Base-by-base conservation (phyloP, 2,329 filamentous ascomycete genomes). In the Scytalidium sp. region DNA sequence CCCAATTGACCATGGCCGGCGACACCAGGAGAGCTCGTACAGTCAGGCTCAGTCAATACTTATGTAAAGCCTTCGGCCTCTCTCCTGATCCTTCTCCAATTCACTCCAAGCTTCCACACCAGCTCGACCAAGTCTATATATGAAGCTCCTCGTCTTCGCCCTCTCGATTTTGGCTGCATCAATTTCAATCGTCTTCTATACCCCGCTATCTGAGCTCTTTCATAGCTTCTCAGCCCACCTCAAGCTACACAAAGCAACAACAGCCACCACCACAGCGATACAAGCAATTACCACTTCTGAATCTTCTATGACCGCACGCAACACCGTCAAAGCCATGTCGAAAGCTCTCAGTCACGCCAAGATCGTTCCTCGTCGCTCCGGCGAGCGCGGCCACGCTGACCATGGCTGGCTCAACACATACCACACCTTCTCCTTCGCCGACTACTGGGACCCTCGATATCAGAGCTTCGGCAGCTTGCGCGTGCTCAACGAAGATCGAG, bases 391-490 rank as follows among this genome's bases (percentile, higher is more conserved):
- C 25, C 87, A 92, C 67, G 80, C 82, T 29, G 82, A 95, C 66
- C 88, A 95, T 67, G 89, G 87, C 67, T 96, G 90, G 90, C 80
- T 96, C 8, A 87, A 93, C 71, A 86, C 85, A 7, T 94, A 88
- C 72, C 90, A 95, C 74, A 89, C 85, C 55, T 95, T 96, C 75
- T 86, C 81, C 61, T 95, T 96, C 68, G 88, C 88, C 40, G 76
- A 70, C 36, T 85, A 85, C 70, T 60, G 63, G 47, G 59, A 78
- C 63, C 85, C 87, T 2, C 66, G 70, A 21, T 87, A 83, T 71
- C 78, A 78, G 42, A 76, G 80, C 55, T 95, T 88, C 64, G 90
- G 91, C 7, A 80, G 85, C 21, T 78, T 96, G 43, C 83, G 90
- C 50, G 90, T 96, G 36, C 84, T 96, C 62, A 96, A 96, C 64